Conservation (phyloP, 805 yeast genomes). For the Candida germanica region DNA sequence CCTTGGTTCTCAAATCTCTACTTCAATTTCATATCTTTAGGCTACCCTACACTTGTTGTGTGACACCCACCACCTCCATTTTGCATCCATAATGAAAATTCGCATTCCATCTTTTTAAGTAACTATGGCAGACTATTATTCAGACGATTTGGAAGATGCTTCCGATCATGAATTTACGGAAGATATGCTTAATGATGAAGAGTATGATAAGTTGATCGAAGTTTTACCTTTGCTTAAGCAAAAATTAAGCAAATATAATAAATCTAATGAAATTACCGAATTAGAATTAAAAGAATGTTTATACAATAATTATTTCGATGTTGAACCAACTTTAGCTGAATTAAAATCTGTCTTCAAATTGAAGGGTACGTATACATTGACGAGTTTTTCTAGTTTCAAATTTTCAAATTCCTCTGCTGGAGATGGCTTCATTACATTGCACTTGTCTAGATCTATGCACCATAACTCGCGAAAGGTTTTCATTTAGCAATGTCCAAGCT, state of each 20-base stretch:
- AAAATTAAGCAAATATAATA: constrained; percentile 36
- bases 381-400: background rate
- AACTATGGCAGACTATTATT: constrained; percentile 8
- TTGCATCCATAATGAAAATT: constrained; percentile 2
- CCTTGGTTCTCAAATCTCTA: too few species aligned
- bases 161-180: constrained; percentile 32
- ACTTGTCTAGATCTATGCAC: background rate
- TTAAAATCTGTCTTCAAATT: constrained; percentile 28
- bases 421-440: background rate
- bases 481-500: constrained; percentile 31
- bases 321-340: constrained; percentile 50
- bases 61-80: background rate
- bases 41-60: background rate
- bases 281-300: constrained; percentile 54
- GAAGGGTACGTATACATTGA: constrained; percentile 9
- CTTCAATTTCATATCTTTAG: too few species aligned
- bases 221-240: constrained; percentile 43
- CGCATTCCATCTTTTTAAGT: background rate
- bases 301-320: constrained; percentile 56
- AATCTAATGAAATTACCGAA: constrained; percentile 38
- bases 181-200: constrained; percentile 36
- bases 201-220: constrained; percentile 41
- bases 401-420: background rate
- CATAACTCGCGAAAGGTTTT: background rate
- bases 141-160: constrained; percentile 11